A percentile compares a stretch with the other conserved stretches of the same genome.
phyloP scores from a whole-genome alignment of 306 rosid species.

The Rosa multiflora region DNA sequence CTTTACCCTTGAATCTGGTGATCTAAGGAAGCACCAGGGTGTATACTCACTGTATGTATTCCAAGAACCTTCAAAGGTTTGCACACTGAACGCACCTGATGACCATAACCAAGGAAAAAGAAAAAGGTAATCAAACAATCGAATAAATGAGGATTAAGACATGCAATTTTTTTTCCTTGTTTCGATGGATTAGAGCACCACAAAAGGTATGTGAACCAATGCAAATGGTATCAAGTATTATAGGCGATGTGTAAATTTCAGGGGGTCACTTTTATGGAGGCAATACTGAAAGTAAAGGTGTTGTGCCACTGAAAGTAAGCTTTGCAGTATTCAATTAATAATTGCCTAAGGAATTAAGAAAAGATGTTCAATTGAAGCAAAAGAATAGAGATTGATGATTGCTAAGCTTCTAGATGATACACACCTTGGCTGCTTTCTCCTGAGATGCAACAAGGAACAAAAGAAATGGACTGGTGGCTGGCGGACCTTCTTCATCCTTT shows the following conservation, averaged over 20 bases:
- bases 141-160: neutral
- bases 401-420: conserved; percentile 16
- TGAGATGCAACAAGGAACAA: conserved; percentile 79
- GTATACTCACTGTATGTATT: conserved; percentile 91
- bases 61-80: conserved; percentile 86
- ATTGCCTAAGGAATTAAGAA: neutral
- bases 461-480: conserved; percentile 72
- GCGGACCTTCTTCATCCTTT: conserved; percentile 71
- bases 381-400: conserved; percentile 15
- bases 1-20: conserved; percentile 94
- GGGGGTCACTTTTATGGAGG: neutral
- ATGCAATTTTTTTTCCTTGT: neutral
- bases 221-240: neutral
- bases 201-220: neutral
- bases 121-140: neutral
- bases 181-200: neutral
- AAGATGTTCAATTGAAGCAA: neutral
- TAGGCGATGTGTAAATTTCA: neutral
- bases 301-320: neutral
- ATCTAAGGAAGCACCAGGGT: conserved; percentile 77
- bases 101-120: neutral
- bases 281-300: neutral
- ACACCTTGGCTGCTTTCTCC: conserved; percentile 74
- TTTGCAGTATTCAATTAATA: neutral
- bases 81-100: conserved; percentile 76